phyloP scores from a whole-genome alignment of 164 flowering plant genomes.

The Euptelea pleiosperma region DNA sequence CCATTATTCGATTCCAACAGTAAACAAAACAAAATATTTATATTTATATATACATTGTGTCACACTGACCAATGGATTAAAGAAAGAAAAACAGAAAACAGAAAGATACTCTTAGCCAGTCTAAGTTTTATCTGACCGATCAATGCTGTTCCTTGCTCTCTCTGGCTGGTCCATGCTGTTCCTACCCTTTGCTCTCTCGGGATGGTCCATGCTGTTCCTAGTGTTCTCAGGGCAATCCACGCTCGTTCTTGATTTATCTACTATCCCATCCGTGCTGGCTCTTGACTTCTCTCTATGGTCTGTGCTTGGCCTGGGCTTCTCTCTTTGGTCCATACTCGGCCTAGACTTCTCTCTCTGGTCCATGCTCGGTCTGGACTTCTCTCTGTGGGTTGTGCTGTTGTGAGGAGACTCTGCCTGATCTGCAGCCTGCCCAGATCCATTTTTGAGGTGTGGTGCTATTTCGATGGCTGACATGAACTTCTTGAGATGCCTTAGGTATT shows the following conservation, averaged over 20 bases:
- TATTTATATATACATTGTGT: neutral
- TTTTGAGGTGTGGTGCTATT: conserved; percentile 28
- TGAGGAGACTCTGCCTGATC: conserved; percentile 24
- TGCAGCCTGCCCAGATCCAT: conserved; percentile 10
- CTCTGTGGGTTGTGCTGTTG: conserved; percentile 46
- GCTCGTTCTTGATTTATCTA: conserved; percentile 16
- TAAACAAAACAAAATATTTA: conserved; percentile 20
- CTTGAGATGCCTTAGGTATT: conserved; percentile 55
- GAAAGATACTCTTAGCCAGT: conserved; percentile 9
- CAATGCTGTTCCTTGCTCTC: conserved; percentile 77
- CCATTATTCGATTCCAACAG: conserved; percentile 31
- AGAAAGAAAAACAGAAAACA: neutral
- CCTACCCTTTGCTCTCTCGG: conserved; percentile 36
- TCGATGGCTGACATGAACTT: conserved; percentile 62
- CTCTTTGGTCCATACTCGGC: conserved; percentile 42
- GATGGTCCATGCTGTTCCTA: conserved; percentile 45
- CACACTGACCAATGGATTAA: neutral
- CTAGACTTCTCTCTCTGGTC: conserved; percentile 59
- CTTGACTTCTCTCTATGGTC: conserved; percentile 45
- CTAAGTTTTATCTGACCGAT: conserved; percentile 45
- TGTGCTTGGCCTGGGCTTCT: conserved; percentile 43
- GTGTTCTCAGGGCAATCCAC: conserved; percentile 8
- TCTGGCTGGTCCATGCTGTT: conserved; percentile 48
- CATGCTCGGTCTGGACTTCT: conserved; percentile 42
- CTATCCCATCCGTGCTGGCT: conserved; percentile 32